These are phyloP conservation scores for Boletellus emodensis DNA, from an alignment of 768 basidiomycete species.

Conservation along the genomic window DNA sequence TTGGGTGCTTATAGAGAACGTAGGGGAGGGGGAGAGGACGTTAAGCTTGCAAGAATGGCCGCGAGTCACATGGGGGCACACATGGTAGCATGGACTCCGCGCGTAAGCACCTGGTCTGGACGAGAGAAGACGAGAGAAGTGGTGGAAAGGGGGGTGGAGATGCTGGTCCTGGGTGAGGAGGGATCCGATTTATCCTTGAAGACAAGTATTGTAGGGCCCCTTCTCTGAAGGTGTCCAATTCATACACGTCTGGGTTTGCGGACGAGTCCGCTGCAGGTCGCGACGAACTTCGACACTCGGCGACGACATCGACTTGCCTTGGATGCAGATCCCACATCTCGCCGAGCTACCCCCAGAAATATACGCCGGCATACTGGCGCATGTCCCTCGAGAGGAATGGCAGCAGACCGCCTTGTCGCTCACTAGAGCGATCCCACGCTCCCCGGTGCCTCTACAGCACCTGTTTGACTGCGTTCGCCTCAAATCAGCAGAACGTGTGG, in stretches of 20 bases:
- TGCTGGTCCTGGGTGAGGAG: constrained; percentile 35
- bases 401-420: constrained; percentile 58
- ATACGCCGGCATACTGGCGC: constrained; percentile 53
- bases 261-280: too few species aligned
- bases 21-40: constrained; percentile 15
- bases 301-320: background rate
- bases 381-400: constrained; percentile 42
- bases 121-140: constrained; percentile 45
- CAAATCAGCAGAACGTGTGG: constrained; percentile 46
- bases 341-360: constrained; percentile 60
- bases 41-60: constrained; percentile 33
- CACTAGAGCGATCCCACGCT: constrained; percentile 56
- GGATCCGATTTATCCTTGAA: constrained; percentile 26
- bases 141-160: constrained; percentile 47
- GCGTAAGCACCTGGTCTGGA: constrained; percentile 44
- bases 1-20: constrained; percentile 40
- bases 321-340: constrained; percentile 13
- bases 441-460: constrained; percentile 50
- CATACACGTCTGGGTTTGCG: too few species aligned
- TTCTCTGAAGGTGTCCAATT: constrained; percentile 6
- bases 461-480: constrained; percentile 61
- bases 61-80: constrained; percentile 54
- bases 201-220: constrained; percentile 28
- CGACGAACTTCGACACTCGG: too few species aligned
- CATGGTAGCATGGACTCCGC: constrained; percentile 47